Evolutionary conservation across 305 asterid genomes (phyloP).

Genomic region (Striga hermonthica): DNA sequence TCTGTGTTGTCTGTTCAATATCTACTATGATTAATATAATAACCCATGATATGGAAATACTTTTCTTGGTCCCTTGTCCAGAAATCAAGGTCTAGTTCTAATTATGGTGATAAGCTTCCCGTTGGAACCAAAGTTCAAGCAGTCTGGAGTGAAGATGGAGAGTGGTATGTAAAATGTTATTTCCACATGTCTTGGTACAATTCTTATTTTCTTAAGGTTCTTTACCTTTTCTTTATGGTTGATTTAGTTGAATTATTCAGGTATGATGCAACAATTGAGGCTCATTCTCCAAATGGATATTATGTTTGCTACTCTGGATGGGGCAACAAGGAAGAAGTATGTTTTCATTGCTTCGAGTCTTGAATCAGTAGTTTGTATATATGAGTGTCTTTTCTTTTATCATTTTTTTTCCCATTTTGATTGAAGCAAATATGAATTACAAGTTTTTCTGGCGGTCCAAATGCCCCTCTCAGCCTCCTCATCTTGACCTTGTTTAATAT

Average conservation of each 20-base stretch:
- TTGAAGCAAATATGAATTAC: background rate
- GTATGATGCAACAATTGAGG: slow-evolving; percentile 82
- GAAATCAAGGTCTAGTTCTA: slow-evolving; percentile 42
- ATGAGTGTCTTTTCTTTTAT: background rate
- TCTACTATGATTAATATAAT: background rate
- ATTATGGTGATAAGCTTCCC: slow-evolving; percentile 49
- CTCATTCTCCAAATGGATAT: slow-evolving; percentile 81
- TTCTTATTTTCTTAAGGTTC: slow-evolving; percentile 30
- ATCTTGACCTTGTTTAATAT: background rate
- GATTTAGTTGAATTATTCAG: slow-evolving; percentile 70
- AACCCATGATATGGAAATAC: background rate
- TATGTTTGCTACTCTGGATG: slow-evolving; percentile 70
- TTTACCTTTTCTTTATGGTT: slow-evolving; percentile 44
- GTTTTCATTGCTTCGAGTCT: slow-evolving; percentile 15
- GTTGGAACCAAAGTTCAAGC: slow-evolving; percentile 95
- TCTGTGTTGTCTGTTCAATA: no score
- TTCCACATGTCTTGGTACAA: background rate
- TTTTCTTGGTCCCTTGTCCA: slow-evolving; percentile 33
- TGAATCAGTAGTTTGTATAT: background rate
- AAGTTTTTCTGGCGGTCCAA: background rate
- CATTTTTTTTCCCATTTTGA: background rate
- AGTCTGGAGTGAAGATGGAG: slow-evolving; percentile 97
- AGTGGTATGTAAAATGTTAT: slow-evolving; percentile 51
- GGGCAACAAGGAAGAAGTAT: slow-evolving; percentile 98
- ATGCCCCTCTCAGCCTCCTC: slow-evolving; percentile 1